Evolutionary conservation across 768 basidiomycete species (phyloP), one percentile per base, ranked within the genome.

Genomic region (Tephrocybe sp.): DNA sequence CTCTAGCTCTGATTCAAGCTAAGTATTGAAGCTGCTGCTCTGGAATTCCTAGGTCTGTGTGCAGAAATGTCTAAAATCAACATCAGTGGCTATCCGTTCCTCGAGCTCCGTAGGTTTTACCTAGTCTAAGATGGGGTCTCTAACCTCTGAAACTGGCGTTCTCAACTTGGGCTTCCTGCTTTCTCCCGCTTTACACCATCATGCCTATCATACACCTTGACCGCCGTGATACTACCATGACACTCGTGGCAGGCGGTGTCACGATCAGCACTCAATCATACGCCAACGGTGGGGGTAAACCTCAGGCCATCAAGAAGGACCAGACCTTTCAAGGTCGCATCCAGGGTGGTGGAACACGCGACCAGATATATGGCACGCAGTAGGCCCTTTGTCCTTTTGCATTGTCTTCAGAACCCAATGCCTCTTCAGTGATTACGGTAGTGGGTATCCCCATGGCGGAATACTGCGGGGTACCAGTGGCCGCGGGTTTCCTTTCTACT

Each of bases 401-500:
- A 5, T 5, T 20, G 10, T 39, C 19, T 3, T 1, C 11, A 20
- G 17, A 5, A 19, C 13, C 31, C 44, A 34, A 43, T 26, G 34
- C 31, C 30, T 23, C 34, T 35, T 3, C 10, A 50, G 49, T 36
- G 47, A 39, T 12, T 55, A 55, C 12, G 54, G 54, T 5, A 56
- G 54, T n/a, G 54, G 54, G 9, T 56, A 56, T 19, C 54, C 54
- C 11, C 20, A 16, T 10, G 45, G 40, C n/a, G 46, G 34, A 4
- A 19, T 19, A 13, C 6, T 43, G 17, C 54, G 50, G 9, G 54
- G 54, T 20, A 47, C 45, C 4, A 32, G 7, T 26, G 23, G 39
- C 14, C 54, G 54, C 32, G 50, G 50, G 14, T 55, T 55, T n/a
- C 54, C 54, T 2, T 55, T 55, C 20, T 55, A 55, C 19, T 55